Evolutionary conservation across 192 early-diverging fungal genomes (phyloP), one percentile per base, ranked within the genome.

Genomic region (Rhizoclosmatium sp.): DNA sequence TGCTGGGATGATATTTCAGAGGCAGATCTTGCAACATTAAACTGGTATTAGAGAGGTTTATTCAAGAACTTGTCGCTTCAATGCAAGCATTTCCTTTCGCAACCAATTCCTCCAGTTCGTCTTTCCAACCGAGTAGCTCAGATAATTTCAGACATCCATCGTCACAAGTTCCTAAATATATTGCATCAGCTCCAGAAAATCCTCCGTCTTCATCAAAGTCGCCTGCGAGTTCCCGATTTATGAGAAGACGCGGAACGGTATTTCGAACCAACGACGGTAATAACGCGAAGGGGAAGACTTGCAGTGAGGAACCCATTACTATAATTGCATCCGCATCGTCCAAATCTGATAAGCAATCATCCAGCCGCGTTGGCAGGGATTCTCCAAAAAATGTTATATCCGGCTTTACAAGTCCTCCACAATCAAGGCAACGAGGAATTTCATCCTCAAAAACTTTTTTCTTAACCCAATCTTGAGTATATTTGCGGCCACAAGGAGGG

Each of bases 351-450:
- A 65, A 12, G n/a, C 62, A 12, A 2, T 59, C 47, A n/a, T 41
- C 39, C 39, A 72, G 59, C 12, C 91, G 89, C 23, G 83, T 72
- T 10, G 97, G 97, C 64, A 99, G 84, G 14, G 83, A 78, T 82
- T 99, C 94, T 23, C 96, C 96, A 84, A 99, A 99, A 80, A 99
- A 99, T 0, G 95, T 95, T 68, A 99, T 98, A 73, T 96, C 92
- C 7, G 96, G 97, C 78, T 99, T 98, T 76, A 98, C 90, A 16
- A 93, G 82, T 7, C 90, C 84, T 45, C 77, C 68, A 81, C 96
- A 97, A 10, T 68, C 31, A 9, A 65, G 64, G 76, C 96, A 99
- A 19, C 79, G 81, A 4, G 96, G 94, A 31, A 95, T 90, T 48
- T 85, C 81, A 40, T 88, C 85, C 47, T 42, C 62, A 40, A 79